These are phyloP conservation scores for Hypoxylon sp. DNA, from an alignment of 2,329 filamentous ascomycete species.

Conservation along the genomic window DNA sequence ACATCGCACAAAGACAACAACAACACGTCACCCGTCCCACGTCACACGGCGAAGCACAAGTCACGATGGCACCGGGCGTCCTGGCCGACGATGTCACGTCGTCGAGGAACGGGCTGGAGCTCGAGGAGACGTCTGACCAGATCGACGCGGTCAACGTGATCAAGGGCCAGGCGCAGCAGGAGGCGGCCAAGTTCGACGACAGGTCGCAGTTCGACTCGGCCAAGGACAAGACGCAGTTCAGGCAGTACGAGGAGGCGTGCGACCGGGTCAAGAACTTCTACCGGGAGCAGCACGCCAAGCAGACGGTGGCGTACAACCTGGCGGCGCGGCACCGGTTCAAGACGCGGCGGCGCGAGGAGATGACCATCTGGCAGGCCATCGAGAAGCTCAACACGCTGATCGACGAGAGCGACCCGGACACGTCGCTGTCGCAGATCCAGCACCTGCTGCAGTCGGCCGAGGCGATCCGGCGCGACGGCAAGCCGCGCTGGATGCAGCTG, in stretches of 20 bases:
- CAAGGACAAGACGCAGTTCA: conserved; percentile 82
- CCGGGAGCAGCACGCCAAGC: conserved; percentile 73
- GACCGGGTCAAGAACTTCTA: conserved; percentile 90
- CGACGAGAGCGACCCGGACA: conserved; percentile 92
- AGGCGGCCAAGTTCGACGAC: conserved; percentile 51
- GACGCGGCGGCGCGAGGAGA: conserved; percentile 68
- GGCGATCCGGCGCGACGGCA: conserved; percentile 85
- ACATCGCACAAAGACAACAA: not conserved
- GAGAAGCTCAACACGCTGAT: conserved; percentile 91
- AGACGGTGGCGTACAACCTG: conserved; percentile 85
- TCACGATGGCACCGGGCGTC: conserved; percentile 45
- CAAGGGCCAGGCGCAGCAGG: conserved; percentile 54
- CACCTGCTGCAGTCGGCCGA: conserved; percentile 89
- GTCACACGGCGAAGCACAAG: conserved; percentile 6
- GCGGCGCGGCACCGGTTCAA: conserved; percentile 77
- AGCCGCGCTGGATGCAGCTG: conserved; percentile 83
- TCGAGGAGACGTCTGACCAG: conserved; percentile 56
- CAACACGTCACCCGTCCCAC: not conserved
- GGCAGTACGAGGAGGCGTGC: conserved; percentile 84
- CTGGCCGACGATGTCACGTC: conserved; percentile 42
- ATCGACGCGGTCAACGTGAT: conserved; percentile 65
- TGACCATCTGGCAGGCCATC: conserved; percentile 91
- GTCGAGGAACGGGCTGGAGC: conserved; percentile 43
- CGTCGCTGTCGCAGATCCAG: conserved; percentile 85
- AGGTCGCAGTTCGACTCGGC: conserved; percentile 73